Evolutionary conservation across 768 basidiomycete genomes (phyloP), one percentile per base, ranked within the genome.

Genomic region (Agrocybe praecox): DNA sequence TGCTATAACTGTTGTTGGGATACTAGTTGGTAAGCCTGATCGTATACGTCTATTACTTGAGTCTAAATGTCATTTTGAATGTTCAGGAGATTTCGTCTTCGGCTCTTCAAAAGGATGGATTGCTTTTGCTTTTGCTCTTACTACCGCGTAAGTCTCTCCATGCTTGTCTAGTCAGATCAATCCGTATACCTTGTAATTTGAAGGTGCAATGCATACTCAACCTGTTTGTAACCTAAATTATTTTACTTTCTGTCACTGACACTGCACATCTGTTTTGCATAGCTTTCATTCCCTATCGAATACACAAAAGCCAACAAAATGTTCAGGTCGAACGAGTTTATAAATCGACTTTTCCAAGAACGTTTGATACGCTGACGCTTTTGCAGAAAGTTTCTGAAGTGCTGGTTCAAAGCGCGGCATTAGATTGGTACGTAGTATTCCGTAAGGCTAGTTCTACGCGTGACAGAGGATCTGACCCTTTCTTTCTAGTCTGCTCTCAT

Each of bases 191-290:
- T 52, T 5, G 4, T 9, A 8, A 34, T 22, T 8, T 24, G 6
- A 40, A 49, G 49, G 14, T 51, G 34, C 36, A 52, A 52, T n/a
- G 36, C 44, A 1, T 52, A 52, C 19, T 52, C 40, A 11, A 52
- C 51, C 2, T 42, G 51, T 52, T 29, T 9, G 26, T 29, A 29
- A 29, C 4, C n/a, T 4, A 29, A 4, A 29, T 29, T 29, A 29
- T 9, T 29, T 9, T 29, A 29, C 26, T 29, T 29, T 29, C 26
- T 29, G 26, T 29, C 26, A 5, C 26, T 29, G 4, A 29, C 26
- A 29, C 26, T 9, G 26, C 26, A 42, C n/a, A 21, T 36, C 18
- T 17, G 14, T 23, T 42, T 10, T n/a, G 9, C 21, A 6, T 14
- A 52, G 52, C 24, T n/a, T 46, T 53, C 14, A 53, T 53, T 24